These are phyloP conservation scores for Spathaspora sp. DNA, from an alignment of 805 yeast genomes.

Conservation along the genomic window DNA sequence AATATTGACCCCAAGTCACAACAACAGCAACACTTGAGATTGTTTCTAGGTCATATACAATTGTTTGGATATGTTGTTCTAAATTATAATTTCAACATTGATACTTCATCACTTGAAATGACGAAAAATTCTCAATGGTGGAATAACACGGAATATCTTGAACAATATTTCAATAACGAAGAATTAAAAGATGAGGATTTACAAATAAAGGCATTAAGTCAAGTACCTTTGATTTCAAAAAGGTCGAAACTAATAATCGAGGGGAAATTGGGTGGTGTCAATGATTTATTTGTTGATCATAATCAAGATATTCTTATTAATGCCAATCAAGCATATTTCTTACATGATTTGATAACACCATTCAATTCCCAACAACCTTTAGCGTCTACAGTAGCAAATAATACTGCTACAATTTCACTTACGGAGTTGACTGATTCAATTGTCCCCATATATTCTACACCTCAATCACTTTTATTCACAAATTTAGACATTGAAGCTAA, in stretches of 20 bases:
- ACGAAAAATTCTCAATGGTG: constrained; percentile 24
- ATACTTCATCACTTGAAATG: constrained; percentile 9
- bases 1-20: not conserved
- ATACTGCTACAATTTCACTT: constrained; percentile 10
- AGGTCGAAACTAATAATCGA: constrained; percentile 22
- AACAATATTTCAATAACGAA: constrained; percentile 18
- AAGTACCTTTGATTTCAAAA: constrained; percentile 20
- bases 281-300: constrained; percentile 24
- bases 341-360: constrained; percentile 32
- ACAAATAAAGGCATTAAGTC: constrained; percentile 18
- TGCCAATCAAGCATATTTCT: constrained; percentile 15
- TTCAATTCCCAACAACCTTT: constrained; percentile 23
- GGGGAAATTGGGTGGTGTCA: constrained; percentile 35
- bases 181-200: constrained; percentile 21
- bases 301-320: constrained; percentile 8
- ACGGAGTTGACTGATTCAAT: constrained; percentile 28
- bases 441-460: constrained; percentile 38
- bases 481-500: constrained; percentile 20
- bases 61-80: constrained; percentile 36
- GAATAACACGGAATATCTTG: constrained; percentile 32
- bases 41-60: constrained; percentile 37
- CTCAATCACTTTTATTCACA: constrained; percentile 36
- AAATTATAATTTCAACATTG: constrained; percentile 30
- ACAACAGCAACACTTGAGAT: constrained; percentile 5
- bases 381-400: not conserved